A percentile compares a stretch with the other conserved stretches of the same genome.
Conservation (phyloP, 768 basidiomycete genomes). For the Pholiota conissans region DNA sequence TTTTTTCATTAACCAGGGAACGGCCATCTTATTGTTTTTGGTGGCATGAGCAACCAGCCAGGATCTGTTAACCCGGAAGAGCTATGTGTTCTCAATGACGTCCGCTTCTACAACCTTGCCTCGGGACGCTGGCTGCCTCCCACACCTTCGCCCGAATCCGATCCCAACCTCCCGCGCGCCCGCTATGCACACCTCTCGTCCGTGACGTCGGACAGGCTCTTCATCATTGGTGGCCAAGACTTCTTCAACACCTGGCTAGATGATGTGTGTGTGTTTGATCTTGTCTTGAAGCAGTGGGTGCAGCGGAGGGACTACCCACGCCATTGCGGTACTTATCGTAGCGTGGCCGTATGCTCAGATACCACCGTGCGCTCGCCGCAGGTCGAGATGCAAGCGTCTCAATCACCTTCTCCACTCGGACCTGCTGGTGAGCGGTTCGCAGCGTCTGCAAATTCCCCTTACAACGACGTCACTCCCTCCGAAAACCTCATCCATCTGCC, state of each 20-base stretch:
- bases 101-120: constrained; percentile 83
- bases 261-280: constrained; percentile 89
- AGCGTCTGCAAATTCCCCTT: constrained; percentile 39
- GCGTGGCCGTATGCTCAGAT: constrained; percentile 80
- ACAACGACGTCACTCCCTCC: constrained; percentile 53
- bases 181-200: constrained; percentile 95
- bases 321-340: constrained; percentile 97
- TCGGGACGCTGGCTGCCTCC: constrained; percentile 71
- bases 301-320: constrained; percentile 79
- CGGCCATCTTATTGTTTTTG: constrained; percentile 88
- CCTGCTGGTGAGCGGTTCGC: constrained; percentile 60
- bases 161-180: constrained; percentile 68
- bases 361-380: constrained; percentile 68
- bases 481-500: constrained; percentile 70
- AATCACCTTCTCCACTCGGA: constrained; percentile 46
- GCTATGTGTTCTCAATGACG: constrained; percentile 89
- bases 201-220: constrained; percentile 78
- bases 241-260: constrained; percentile 92
- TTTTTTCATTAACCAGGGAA: constrained; percentile 56
- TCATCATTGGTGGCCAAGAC: constrained; percentile 95
- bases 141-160: constrained; percentile 35
- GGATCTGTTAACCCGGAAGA: constrained; percentile 73
- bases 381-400: constrained; percentile 52
- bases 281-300: constrained; percentile 73
- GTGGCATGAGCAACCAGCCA: constrained; percentile 88